Base-by-base conservation (phyloP, 73 alveolate species). In the Blepharisma japonicum region DNA sequence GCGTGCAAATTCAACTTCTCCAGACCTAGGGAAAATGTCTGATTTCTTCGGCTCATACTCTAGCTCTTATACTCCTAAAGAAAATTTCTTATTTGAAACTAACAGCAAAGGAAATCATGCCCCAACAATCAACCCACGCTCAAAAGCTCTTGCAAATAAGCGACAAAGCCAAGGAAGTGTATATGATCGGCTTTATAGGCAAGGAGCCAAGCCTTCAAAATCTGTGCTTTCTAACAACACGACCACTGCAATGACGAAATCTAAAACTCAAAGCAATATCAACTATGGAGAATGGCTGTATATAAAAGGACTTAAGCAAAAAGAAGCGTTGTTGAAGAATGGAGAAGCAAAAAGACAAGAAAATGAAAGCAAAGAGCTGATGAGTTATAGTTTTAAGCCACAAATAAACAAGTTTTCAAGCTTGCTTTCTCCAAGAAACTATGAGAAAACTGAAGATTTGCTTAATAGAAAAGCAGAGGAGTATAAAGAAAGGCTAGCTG, bases 271-370 rank as follows among this genome's bases (percentile, higher is more conserved):
- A 14, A n/a, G 23, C 23, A 18, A 14, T 61, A 20, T 25, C 5
- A 61, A 61, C 47, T 61, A 61, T 61, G 74, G 74, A n/a, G 74
- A 61, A n/a, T 61, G 23, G 47, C 74, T 61, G n/a, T 61, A 61
- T 25, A 39, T 39, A 11, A 61, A 61, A 61, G 74, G 74, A 11
- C 39, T 61, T 8, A 61, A 61, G 23, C 47, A 61, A 8, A n/a
- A 25, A 9, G 49, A 61, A 61, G 47, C 14, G 4, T 4, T 39
- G 14, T 4, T 14, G 0, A 61, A 61, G 46, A 14, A 14, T 5
- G 23, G 23, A 61, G 74, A 61, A 61, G 23, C 23, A 1, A 61
- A 61, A 61, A 61, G 23, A 61, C 74, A 61, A 61, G 74, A 61
- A 61, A n/a, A 18, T 2, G 14, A 14, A n/a, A 39, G 23, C 14